phyloP scores from a whole-genome alignment of 768 basidiomycete genomes.

The Porpolomopsis calyptriformis region DNA sequence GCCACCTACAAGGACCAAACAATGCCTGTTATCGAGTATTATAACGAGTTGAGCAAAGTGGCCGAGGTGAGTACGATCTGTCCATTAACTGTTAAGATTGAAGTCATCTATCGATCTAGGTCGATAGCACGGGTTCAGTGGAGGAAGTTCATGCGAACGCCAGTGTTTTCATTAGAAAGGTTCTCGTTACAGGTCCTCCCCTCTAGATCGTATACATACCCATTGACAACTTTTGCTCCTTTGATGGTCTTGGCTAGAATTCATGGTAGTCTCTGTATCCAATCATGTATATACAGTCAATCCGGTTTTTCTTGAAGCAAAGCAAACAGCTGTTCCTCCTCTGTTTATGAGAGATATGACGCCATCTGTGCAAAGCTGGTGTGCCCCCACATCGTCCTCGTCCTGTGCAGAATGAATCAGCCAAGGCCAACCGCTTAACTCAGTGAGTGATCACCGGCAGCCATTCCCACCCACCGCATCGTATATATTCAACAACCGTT shows the following conservation, averaged over 20 bases:
- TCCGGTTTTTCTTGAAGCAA: conserved; percentile 26
- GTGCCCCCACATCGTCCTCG: conserved; percentile 46
- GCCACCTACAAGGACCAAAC: conserved; percentile 80
- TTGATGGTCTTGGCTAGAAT: too few species aligned
- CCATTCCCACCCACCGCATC: conserved; percentile 83
- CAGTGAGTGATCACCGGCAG: conserved; percentile 45
- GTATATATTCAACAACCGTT: conserved; percentile 63
- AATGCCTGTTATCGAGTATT: conserved; percentile 90
- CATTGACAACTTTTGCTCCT: too few species aligned
- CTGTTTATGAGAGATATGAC: conserved; percentile 50
- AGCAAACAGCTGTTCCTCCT: conserved; percentile 49
- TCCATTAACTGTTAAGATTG: conserved; percentile 1
- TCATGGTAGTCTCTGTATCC: too few species aligned
- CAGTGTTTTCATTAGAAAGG: conserved; percentile 38
- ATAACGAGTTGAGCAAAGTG: conserved; percentile 56
- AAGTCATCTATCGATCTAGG: conserved; percentile 31
- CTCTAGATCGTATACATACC: too few species aligned
- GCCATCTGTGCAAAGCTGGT: conserved; percentile 75
- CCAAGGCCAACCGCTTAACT: background rate
- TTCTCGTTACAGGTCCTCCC: conserved; percentile 16
- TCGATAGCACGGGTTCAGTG: conserved; percentile 56
- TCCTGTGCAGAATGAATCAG: conserved; percentile 32
- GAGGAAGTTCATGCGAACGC: conserved; percentile 64
- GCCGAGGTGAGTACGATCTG: conserved; percentile 47
- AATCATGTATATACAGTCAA: conserved; percentile 41